phyloP scores from a whole-genome alignment of 2,329 filamentous ascomycete species.

The Sarocladium oryzae region DNA sequence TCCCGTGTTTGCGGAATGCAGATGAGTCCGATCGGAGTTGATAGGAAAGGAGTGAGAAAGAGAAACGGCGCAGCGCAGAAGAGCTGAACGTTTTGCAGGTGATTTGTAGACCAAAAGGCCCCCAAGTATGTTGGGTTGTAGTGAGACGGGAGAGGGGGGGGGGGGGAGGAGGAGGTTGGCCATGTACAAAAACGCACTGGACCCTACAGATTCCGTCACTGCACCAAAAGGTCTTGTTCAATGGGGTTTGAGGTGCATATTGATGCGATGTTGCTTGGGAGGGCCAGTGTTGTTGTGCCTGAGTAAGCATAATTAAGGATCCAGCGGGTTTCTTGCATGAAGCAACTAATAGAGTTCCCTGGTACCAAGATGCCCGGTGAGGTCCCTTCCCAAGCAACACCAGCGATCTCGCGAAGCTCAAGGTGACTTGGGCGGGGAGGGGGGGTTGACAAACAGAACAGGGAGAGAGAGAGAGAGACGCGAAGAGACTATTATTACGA shows the following conservation, averaged over 20 bases:
- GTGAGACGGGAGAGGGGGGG: conserved; percentile 2
- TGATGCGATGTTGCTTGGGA: neutral
- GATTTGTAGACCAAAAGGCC: conserved; percentile 1
- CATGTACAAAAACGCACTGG: neutral
- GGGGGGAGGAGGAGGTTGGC: too few relatives aligned
- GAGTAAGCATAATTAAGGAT: neutral
- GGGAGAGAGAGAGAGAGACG: neutral
- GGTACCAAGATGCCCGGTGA: too few relatives aligned
- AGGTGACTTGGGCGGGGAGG: neutral
- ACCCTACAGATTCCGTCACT: neutral
- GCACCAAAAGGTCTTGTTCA: neutral
- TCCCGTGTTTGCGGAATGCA: neutral
- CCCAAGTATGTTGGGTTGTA: conserved; percentile 7
- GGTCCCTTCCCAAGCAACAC: neutral
- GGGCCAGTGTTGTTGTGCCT: neutral
- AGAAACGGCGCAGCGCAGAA: neutral
- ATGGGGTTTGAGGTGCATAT: neutral
- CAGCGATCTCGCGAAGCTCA: neutral
- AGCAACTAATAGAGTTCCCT: too few relatives aligned
- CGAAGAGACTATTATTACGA: neutral
- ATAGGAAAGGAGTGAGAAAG: neutral
- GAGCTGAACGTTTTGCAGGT: neutral
- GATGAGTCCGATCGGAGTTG: neutral
- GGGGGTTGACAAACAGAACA: neutral
- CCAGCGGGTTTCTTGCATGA: too few relatives aligned